These are phyloP conservation scores for Acanthochlamys bracteata DNA, from an alignment of 106 monocot species.

Conservation along the genomic window DNA sequence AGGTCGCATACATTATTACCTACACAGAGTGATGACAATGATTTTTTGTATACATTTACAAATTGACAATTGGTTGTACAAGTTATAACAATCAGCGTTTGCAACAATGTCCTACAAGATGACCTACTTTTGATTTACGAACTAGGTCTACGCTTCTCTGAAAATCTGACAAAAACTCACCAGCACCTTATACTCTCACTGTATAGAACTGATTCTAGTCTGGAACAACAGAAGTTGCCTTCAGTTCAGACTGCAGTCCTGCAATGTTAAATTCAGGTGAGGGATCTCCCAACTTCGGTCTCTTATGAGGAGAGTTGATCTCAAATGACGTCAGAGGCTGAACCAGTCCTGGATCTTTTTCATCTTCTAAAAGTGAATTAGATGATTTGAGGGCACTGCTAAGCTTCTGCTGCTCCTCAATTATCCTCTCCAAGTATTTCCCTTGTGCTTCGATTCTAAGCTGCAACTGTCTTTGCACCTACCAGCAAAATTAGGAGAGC, in stretches of 20 bases:
- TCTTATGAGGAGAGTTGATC: background rate
- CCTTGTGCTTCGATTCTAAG: constrained; percentile 84
- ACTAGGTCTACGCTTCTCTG: too few relatives aligned
- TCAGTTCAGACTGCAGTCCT: background rate
- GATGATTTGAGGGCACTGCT: constrained; percentile 3
- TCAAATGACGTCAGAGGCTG: background rate
- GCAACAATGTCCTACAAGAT: too few relatives aligned
- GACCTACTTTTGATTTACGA: too few relatives aligned
- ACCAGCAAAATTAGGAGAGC: background rate
- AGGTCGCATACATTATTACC: too few relatives aligned
- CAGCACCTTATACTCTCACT: background rate
- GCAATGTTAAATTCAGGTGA: background rate
- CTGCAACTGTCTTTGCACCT: constrained; percentile 79
- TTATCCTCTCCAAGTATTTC: constrained; percentile 66
- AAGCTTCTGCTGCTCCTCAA: constrained; percentile 75
- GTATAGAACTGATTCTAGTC: background rate
- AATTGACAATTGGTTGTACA: too few relatives aligned
- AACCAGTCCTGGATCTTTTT: background rate
- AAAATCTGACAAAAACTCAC: background rate
- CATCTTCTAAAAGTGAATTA: background rate
- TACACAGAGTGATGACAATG: too few relatives aligned
- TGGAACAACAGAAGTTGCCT: background rate
- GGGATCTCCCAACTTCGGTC: background rate
- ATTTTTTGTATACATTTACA: too few relatives aligned
- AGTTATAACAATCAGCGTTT: too few relatives aligned